Evolutionary conservation across 2,329 filamentous ascomycete genomes (phyloP), one percentile per base, ranked within the genome.

Genomic region (Aureobasidium mangrovei): DNA sequence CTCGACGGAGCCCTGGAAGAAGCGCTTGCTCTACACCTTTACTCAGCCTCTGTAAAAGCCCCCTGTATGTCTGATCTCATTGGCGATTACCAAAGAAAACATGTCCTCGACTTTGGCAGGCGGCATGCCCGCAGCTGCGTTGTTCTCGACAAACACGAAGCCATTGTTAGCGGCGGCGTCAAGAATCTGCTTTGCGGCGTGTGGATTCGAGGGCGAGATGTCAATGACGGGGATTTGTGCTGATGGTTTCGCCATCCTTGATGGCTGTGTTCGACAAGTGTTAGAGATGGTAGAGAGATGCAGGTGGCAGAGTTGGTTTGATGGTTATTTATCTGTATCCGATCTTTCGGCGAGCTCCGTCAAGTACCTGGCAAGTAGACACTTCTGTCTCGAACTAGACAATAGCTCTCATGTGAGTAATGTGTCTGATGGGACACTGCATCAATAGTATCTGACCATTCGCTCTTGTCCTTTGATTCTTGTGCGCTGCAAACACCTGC

Each of bases 131-230:
- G 58, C 58, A n/a, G 60, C 59, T 57, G 85, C 85, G 26, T 82
- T 78, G 64, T 88, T 91, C 65, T 83, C 84, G 63, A 97, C 83
- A 67, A 93, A 97, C 58, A 96, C 81, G 69, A 97, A 97, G 58
- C 91, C 91, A 70, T 90, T 85, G 53, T 84, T 82, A 36, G 83
- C 80, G 2, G 90, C 91, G 1, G 91, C 91, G 57, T 86, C 79
- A 40, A 96, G 82, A 40, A 97, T 73, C 55, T 77, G 77, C 59
- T 82, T 78, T 54, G 81, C 81, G 49, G 86, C 85, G 59, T 85
- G 74, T 7, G 70, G 62, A 29, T 76, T 75, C 4, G 77, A 73
- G 18, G 78, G 76, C 3, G 83, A 84, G 60, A 95, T 83, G 68
- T 96, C 86, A 62, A 97, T 88, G 51, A 96, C 74, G 26, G 91